These are phyloP conservation scores for Fraxinus floribunda DNA, from an alignment of 305 asterid genomes.

Conservation along the genomic window DNA sequence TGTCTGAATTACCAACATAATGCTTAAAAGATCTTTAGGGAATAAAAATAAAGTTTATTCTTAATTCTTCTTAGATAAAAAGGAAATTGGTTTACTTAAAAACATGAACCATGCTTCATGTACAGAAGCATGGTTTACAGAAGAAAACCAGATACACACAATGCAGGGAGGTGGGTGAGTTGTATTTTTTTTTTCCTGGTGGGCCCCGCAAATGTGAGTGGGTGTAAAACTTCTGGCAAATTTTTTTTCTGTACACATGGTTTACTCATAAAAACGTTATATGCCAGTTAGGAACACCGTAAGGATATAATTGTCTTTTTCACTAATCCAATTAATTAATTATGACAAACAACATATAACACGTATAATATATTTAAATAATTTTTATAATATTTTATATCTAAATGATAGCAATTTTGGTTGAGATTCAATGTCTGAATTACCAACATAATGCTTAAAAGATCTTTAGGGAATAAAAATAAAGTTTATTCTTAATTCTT, in stretches of 20 bases:
- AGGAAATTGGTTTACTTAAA: neutral
- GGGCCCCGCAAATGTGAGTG: no score
- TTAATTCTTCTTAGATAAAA: neutral
- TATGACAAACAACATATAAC: neutral
- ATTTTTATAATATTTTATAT: slow-evolving; percentile 18
- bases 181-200: no score
- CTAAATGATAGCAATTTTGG: neutral
- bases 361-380: neutral
- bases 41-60: neutral
- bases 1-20: no score
- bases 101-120: no score
- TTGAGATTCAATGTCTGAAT: neutral
- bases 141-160: no score
- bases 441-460: no score
- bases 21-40: no score
- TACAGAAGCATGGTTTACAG: no score
- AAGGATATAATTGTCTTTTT: slow-evolving; percentile 13
- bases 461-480: neutral
- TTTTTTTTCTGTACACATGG: no score
- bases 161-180: no score
- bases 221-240: no score
- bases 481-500: neutral
- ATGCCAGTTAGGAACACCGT: neutral
- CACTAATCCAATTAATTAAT: neutral
- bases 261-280: no score